Percentiles rank a stretch among this genome's conserved stretches.
These are phyloP conservation scores for Penicillium psychrosexuale DNA, from an alignment of 2,329 filamentous ascomycete species.

Conservation along the genomic window DNA sequence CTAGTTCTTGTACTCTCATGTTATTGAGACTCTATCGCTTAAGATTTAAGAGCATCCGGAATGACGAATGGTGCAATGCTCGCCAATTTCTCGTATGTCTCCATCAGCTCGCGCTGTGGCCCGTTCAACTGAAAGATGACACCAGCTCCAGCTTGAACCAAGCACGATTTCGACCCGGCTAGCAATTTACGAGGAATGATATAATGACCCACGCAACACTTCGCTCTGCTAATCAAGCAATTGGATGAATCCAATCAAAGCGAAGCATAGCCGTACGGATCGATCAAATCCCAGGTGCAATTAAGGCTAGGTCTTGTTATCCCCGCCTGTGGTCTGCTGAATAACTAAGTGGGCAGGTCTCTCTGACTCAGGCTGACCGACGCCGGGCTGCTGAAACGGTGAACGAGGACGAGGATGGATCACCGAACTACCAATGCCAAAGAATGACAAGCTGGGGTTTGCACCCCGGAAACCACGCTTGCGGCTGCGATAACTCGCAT, in stretches of 20 bases:
- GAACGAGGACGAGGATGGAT: slow-evolving; percentile 15
- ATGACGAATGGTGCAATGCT: neutral
- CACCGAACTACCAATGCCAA: slow-evolving; percentile 29
- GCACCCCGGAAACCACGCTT: slow-evolving; percentile 22
- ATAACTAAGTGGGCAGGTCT: slow-evolving; percentile 33
- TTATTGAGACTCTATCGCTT: neutral
- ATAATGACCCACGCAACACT: neutral
- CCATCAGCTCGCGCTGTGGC: no score
- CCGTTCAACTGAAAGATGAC: no score
- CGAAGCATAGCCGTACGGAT: neutral
- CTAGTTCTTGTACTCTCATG: neutral
- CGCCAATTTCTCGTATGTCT: neutral
- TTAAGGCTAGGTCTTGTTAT: neutral
- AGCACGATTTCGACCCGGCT: neutral
- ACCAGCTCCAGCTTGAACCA: no score
- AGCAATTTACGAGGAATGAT: slow-evolving; percentile 7
- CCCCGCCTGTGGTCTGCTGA: slow-evolving; percentile 4
- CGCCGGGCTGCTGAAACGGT: slow-evolving; percentile 21
- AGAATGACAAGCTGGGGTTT: slow-evolving; percentile 20
- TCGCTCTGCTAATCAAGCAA: neutral
- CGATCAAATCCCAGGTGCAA: neutral
- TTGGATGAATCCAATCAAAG: neutral
- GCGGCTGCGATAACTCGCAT: slow-evolving; percentile 23
- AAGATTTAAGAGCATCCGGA: neutral
- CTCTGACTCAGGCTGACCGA: slow-evolving; percentile 28